Conservation (phyloP, 2,329 filamentous ascomycete species). For the Ceratocystis destructans region DNA sequence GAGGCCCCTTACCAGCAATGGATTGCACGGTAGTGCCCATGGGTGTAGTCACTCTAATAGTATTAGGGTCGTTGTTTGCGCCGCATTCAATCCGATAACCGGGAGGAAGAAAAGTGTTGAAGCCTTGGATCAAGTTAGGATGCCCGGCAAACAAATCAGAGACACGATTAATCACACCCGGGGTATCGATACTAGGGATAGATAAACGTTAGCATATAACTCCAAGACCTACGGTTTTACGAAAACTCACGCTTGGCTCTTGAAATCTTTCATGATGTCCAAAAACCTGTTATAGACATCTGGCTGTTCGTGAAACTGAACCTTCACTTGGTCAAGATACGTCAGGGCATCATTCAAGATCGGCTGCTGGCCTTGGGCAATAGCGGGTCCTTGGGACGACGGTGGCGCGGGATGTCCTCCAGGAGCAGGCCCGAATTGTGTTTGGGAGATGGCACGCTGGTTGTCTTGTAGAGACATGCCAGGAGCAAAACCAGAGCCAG, state of each 20-base stretch:
- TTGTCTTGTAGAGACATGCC: constrained; percentile 30
- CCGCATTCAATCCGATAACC: constrained; percentile 96
- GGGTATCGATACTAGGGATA: constrained; percentile 60
- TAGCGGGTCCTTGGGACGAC: constrained; percentile 26
- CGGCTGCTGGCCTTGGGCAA: constrained; percentile 32
- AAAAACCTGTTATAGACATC: constrained; percentile 95
- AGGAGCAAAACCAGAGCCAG: not conserved
- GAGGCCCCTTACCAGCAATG: constrained; percentile 44
- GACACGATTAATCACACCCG: constrained; percentile 91
- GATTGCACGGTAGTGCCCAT: constrained; percentile 94
- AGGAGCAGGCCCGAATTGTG: constrained; percentile 15
- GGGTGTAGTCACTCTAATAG: constrained; percentile 90
- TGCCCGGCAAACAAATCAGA: constrained; percentile 93
- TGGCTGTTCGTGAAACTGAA: constrained; percentile 90
- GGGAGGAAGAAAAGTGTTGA: constrained; percentile 93
- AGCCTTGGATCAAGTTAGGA: constrained; percentile 88
- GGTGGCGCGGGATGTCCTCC: constrained; percentile 25
- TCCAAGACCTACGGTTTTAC: not conserved
- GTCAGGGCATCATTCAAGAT: constrained; percentile 60
- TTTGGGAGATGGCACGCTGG: constrained; percentile 17
- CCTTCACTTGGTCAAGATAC: constrained; percentile 96
- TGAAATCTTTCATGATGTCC: constrained; percentile 99
- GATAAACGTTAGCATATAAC: not conserved
- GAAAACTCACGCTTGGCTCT: constrained; percentile 71
- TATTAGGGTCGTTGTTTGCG: constrained; percentile 83